A percentile compares a stretch with the other conserved stretches of the same genome.
phyloP scores from a whole-genome alignment of 2,329 filamentous ascomycete genomes.

The Bipolaris sorokiniana region DNA sequence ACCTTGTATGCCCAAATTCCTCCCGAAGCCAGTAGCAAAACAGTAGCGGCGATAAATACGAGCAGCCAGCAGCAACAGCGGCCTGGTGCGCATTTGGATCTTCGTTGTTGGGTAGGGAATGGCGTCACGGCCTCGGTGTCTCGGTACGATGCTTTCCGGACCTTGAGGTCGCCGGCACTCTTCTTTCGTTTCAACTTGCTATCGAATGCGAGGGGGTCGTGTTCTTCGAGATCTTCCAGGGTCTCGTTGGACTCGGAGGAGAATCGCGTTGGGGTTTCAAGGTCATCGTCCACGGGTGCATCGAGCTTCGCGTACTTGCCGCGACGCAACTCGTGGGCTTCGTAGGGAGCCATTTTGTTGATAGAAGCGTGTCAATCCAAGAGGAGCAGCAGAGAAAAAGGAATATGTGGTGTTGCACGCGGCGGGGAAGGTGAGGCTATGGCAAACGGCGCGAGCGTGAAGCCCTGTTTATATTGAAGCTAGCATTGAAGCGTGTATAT shows the following conservation, averaged over 20 bases:
- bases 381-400: background rate
- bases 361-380: background rate
- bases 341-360: constrained; percentile 35
- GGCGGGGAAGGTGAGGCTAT: constrained; percentile 7
- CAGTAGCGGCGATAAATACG: constrained; percentile 50
- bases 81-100: constrained; percentile 45
- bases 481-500: constrained; percentile 13
- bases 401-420: background rate
- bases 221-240: constrained; percentile 53
- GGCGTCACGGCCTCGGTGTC: constrained; percentile 37
- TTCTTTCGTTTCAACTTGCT: constrained; percentile 52
- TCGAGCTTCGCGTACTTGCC: constrained; percentile 50
- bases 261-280: constrained; percentile 43
- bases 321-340: constrained; percentile 44
- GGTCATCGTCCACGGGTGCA: constrained; percentile 40
- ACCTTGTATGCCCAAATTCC: constrained; percentile 56
- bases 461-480: constrained; percentile 16
- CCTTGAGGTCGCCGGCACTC: constrained; percentile 43
- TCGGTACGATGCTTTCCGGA: constrained; percentile 41
- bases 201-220: constrained; percentile 55
- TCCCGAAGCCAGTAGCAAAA: constrained; percentile 53
- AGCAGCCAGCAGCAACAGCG: constrained; percentile 54
- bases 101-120: constrained; percentile 20
- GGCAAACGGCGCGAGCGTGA: constrained; percentile 20
- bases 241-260: constrained; percentile 47